Conservation (phyloP, 768 basidiomycete species). For the Tylopilus sp. region DNA sequence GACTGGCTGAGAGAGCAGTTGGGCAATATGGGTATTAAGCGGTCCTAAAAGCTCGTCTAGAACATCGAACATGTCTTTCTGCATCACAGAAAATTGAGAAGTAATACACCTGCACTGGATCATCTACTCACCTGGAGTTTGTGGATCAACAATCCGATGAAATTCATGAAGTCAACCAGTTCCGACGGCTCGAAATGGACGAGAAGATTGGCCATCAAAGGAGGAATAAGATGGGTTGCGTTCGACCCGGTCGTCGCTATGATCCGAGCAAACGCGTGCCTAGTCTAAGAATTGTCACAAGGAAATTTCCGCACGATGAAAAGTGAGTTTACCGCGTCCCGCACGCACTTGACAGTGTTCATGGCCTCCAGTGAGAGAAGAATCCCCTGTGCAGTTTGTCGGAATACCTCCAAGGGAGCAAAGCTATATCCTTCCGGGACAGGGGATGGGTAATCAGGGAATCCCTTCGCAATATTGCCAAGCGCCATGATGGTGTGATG, state of each 20-base stretch:
- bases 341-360: slow-evolving; percentile 81
- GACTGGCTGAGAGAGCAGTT: slow-evolving; percentile 75
- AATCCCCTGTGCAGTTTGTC: slow-evolving; percentile 81
- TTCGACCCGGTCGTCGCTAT: slow-evolving; percentile 84
- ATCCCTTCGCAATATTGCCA: slow-evolving; percentile 93
- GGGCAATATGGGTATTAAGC: slow-evolving; percentile 76
- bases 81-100: slow-evolving; percentile 2
- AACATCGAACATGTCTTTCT: slow-evolving; percentile 86
- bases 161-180: slow-evolving; percentile 92
- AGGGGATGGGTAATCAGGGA: slow-evolving; percentile 82
- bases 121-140: slow-evolving; percentile 69
- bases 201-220: slow-evolving; percentile 87
- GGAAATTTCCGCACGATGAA: background rate
- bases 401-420: slow-evolving; percentile 76
- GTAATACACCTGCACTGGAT: background rate
- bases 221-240: slow-evolving; percentile 83
- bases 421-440: slow-evolving; percentile 62
- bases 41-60: slow-evolving; percentile 89
- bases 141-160: slow-evolving; percentile 87
- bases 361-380: slow-evolving; percentile 84
- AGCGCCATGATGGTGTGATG: slow-evolving; percentile 95
- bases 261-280: slow-evolving; percentile 91
- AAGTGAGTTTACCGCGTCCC: slow-evolving; percentile 75
- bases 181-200: slow-evolving; percentile 90
- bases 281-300: slow-evolving; percentile 52